Conservation (phyloP, 2,329 filamentous ascomycete species). For the Diplodia scrobiculata region DNA sequence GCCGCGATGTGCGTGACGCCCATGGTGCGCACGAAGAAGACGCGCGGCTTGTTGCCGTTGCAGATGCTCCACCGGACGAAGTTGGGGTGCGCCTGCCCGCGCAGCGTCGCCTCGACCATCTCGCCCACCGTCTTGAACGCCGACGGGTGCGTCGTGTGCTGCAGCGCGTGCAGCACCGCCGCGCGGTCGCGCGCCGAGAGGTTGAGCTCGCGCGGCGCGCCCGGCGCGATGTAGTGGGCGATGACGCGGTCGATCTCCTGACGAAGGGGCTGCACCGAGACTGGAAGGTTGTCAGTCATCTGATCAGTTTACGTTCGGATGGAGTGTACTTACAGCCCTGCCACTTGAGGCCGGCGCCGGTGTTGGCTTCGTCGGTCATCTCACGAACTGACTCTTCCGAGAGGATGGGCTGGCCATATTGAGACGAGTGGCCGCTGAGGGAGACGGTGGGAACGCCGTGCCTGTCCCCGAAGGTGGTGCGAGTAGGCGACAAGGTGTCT, state of each 20-base stretch:
- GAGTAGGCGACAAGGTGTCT: background rate
- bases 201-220: constrained; percentile 70
- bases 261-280: constrained; percentile 62
- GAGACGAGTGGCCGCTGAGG: background rate
- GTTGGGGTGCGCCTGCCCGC: constrained; percentile 77
- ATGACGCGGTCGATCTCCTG: constrained; percentile 74
- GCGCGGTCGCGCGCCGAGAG: constrained; percentile 67
- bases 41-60: constrained; percentile 75
- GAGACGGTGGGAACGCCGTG: background rate
- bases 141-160: constrained; percentile 75
- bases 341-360: constrained; percentile 30
- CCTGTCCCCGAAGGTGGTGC: background rate
- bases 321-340: constrained; percentile 30
- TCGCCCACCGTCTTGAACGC: constrained; percentile 64
- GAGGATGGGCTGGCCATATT: constrained; percentile 28
- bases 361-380: constrained; percentile 29
- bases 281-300: constrained; percentile 30
- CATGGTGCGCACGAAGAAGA: constrained; percentile 68
- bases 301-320: background rate
- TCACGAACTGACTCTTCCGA: constrained; percentile 30
- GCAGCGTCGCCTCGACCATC: constrained; percentile 68
- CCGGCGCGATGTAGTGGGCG: constrained; percentile 71
- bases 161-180: constrained; percentile 66
- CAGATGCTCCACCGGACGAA: constrained; percentile 82
- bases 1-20: constrained; percentile 61